phyloP scores from a whole-genome alignment of 2,329 filamentous ascomycete genomes.

The Penicillium sp. region DNA sequence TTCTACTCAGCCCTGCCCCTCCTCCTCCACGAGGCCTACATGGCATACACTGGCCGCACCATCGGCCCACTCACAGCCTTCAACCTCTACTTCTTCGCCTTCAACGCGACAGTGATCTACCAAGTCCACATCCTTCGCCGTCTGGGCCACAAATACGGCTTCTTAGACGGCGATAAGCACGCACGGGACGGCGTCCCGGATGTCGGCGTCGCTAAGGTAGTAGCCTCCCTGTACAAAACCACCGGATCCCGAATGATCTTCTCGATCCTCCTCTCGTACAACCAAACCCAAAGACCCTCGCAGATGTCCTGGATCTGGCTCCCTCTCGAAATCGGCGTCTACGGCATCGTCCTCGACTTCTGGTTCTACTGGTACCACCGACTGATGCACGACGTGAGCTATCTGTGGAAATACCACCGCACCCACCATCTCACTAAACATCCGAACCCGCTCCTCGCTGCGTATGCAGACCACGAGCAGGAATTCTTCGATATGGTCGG shows the following conservation, averaged over 20 bases:
- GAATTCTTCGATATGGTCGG: constrained; percentile 46
- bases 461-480: constrained; percentile 46
- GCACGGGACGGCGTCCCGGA: constrained; percentile 44
- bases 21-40: constrained; percentile 39
- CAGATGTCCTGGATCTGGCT: constrained; percentile 36
- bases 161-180: constrained; percentile 25
- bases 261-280: constrained; percentile 33
- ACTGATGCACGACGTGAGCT: constrained; percentile 42
- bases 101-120: constrained; percentile 44
- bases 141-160: constrained; percentile 21
- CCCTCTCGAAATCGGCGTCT: constrained; percentile 32
- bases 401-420: constrained; percentile 46
- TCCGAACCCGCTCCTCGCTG: constrained; percentile 43
- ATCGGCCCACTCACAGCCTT: constrained; percentile 34
- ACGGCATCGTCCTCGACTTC: constrained; percentile 27
- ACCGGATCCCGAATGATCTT: constrained; percentile 35
- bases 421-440: constrained; percentile 50
- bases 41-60: constrained; percentile 29
- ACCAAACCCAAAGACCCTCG: constrained; percentile 22
- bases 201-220: constrained; percentile 36
- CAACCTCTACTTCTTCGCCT: constrained; percentile 40
- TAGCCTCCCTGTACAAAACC: constrained; percentile 35
- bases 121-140: constrained; percentile 28
- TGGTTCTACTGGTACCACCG: constrained; percentile 32
- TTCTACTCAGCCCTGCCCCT: constrained; percentile 41